Evolutionary conservation across 2,329 filamentous ascomycete species (phyloP).

Genomic region (Atkinsonella texensis): DNA sequence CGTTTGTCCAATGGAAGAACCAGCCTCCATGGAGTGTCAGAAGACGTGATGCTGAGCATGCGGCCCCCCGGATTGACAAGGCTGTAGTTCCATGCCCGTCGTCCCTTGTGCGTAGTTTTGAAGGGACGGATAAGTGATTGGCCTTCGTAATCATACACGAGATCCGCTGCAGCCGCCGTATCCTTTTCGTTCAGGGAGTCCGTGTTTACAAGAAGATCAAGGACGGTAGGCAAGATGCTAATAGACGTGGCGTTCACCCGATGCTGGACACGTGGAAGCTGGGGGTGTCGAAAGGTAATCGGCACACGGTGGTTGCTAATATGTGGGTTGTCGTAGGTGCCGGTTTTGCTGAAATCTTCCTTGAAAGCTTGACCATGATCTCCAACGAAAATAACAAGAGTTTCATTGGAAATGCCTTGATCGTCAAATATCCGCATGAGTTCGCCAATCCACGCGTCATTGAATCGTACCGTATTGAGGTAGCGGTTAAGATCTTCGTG

Average conservation of each 20-base stretch:
- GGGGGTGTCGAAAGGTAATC: conserved; percentile 20
- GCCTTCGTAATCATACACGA: conserved; percentile 22
- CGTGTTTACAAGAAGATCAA: conserved; percentile 22
- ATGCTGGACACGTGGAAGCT: conserved; percentile 16
- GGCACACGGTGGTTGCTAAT: conserved; percentile 22
- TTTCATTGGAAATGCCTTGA: conserved; percentile 21
- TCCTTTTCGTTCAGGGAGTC: conserved; percentile 18
- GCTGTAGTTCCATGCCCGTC: conserved; percentile 20
- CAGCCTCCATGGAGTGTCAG: conserved; percentile 15
- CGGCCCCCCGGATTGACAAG: conserved; percentile 20
- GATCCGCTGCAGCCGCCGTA: conserved; percentile 15
- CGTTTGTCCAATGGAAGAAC: conserved; percentile 18
- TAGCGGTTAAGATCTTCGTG: conserved; percentile 18
- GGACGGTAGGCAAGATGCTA: conserved; percentile 23
- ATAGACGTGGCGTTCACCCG: conserved; percentile 20
- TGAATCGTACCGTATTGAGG: conserved; percentile 20
- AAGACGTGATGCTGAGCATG: conserved; percentile 16
- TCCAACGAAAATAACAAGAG: conserved; percentile 21
- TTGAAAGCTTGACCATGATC: conserved; percentile 24
- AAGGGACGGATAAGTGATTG: conserved; percentile 22
- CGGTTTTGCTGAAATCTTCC: conserved; percentile 18
- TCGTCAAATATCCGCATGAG: conserved; percentile 20
- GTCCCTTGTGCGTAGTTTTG: conserved; percentile 9
- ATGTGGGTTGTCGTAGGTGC: conserved; percentile 19
- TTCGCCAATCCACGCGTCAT: conserved; percentile 20